These are phyloP conservation scores for Penicillium soppii DNA, from an alignment of 495 filamentous ascomycete genomes.

Conservation along the genomic window DNA sequence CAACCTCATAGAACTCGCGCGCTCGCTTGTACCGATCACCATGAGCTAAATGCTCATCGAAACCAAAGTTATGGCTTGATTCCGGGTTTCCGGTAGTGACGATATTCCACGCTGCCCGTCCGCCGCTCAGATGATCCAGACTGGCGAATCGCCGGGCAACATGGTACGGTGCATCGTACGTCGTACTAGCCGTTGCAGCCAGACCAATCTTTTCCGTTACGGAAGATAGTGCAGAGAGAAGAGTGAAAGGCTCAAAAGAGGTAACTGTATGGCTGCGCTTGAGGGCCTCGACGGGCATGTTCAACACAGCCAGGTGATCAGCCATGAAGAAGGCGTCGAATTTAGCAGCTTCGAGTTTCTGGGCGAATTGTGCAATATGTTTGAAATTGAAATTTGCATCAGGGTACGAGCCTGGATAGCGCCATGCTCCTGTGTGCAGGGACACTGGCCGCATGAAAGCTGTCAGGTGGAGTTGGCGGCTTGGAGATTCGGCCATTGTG, in stretches of 20 bases:
- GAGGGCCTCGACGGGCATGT: slow-evolving; percentile 57
- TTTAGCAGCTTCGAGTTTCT: slow-evolving; percentile 57
- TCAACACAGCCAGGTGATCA: slow-evolving; percentile 56
- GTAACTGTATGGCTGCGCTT: slow-evolving; percentile 58
- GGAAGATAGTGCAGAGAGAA: slow-evolving; percentile 46
- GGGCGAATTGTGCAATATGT: slow-evolving; percentile 52
- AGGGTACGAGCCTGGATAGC: slow-evolving; percentile 53
- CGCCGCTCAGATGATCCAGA: slow-evolving; percentile 60
- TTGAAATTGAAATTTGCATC: slow-evolving; percentile 61
- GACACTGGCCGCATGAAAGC: slow-evolving; percentile 61
- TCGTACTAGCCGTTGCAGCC: slow-evolving; percentile 57
- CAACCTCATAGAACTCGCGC: slow-evolving; percentile 39
- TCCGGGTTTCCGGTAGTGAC: slow-evolving; percentile 42
- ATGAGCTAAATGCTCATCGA: slow-evolving; percentile 38
- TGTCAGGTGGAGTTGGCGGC: slow-evolving; percentile 49
- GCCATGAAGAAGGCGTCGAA: slow-evolving; percentile 66
- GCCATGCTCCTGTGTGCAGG: slow-evolving; percentile 58
- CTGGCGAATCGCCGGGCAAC: slow-evolving; percentile 61
- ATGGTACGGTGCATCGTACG: slow-evolving; percentile 64
- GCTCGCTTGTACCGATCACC: slow-evolving; percentile 39
- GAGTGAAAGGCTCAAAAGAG: slow-evolving; percentile 50
- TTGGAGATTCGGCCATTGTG: slow-evolving; percentile 17
- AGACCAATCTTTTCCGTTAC: slow-evolving; percentile 50
- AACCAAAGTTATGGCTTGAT: slow-evolving; percentile 34
- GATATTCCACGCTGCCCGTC: slow-evolving; percentile 47